Base-by-base conservation (phyloP, 331 rosid genomes). In the Saraca asoca region DNA sequence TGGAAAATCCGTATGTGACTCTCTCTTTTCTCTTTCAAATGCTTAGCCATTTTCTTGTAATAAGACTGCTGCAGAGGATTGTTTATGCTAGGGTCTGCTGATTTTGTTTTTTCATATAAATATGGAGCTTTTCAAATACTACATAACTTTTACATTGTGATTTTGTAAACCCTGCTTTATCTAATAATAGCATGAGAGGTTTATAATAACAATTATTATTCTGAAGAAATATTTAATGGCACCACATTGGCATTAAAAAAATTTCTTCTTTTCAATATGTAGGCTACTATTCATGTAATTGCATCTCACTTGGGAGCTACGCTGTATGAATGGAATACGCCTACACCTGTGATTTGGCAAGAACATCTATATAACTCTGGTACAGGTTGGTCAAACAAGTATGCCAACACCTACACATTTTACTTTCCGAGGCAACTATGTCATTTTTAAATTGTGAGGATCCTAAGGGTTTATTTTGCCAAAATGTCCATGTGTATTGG, bases 281-380 rank as follows among this genome's bases (percentile, higher is more conserved):
- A 93, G 98, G 89, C 90, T 60, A 71, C 95, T 52, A 42, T 93
- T 68, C 86, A 81, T 54, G 87, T 64, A 48, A 80, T 93, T 78
- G 91, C 95, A 70, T 86, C 95, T 68, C 90, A 81, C 72, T 81
- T 90, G 73, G 87, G 95, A 54, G 91, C 88, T 5, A 51, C 56
- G 55, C 81, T 93, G 70, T 84, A 80, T 72, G 90, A 92, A 71
- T 93, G 98, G 97, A 82, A 84, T 63, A 82, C 97, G 9, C 97
- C 98, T 71, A 90, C 97, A 12, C 97, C 96, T 46, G 76, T 82
- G 39, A 56, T 85, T 75, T 93, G 98, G 98, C 88, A 84, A 81
- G 98, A 93, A 58, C 94, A 90, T 80, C 80, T 85, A 53, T 78
- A 93, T 55, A 93, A 83, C 73, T 81, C 85, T 33, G 73, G 81